Conservation (phyloP, 2,329 filamentous ascomycete genomes). For the Rutstroemia sydowiana region DNA sequence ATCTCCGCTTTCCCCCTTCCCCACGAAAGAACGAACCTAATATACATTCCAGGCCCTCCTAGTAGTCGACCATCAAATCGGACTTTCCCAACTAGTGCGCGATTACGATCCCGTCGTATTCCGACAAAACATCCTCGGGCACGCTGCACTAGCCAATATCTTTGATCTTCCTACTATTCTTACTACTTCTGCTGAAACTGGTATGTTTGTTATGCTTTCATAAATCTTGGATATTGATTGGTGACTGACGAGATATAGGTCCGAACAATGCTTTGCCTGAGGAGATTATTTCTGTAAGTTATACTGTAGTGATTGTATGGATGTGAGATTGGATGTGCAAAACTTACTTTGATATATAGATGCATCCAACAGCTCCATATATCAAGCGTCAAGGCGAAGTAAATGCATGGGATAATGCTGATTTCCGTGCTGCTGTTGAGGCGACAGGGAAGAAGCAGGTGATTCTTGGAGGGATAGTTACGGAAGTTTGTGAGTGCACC, state of each 20-base stretch:
- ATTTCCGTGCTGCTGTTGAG: conserved; percentile 58
- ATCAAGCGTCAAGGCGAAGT: conserved; percentile 65
- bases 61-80: conserved; percentile 53
- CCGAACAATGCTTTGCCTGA: conserved; percentile 66
- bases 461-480: conserved; percentile 65
- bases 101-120: conserved; percentile 62
- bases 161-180: conserved; percentile 64
- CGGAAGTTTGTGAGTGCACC: conserved; percentile 56
- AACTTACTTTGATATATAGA: conserved; percentile 12
- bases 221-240: neutral
- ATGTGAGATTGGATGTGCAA: too few relatives aligned
- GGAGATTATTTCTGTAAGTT: conserved; percentile 48
- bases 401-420: conserved; percentile 67
- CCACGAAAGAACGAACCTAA: neutral
- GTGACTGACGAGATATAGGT: conserved; percentile 25
- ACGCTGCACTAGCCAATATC: conserved; percentile 56
- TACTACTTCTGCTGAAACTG: conserved; percentile 58
- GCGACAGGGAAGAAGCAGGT: conserved; percentile 62
- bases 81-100: conserved; percentile 50
- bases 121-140: conserved; percentile 59
- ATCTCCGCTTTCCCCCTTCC: neutral
- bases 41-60: conserved; percentile 39
- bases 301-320: neutral
- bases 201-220: neutral
- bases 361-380: conserved; percentile 60